Base-by-base conservation (phyloP, 2,329 filamentous ascomycete species). In the Xylariales sp. region DNA sequence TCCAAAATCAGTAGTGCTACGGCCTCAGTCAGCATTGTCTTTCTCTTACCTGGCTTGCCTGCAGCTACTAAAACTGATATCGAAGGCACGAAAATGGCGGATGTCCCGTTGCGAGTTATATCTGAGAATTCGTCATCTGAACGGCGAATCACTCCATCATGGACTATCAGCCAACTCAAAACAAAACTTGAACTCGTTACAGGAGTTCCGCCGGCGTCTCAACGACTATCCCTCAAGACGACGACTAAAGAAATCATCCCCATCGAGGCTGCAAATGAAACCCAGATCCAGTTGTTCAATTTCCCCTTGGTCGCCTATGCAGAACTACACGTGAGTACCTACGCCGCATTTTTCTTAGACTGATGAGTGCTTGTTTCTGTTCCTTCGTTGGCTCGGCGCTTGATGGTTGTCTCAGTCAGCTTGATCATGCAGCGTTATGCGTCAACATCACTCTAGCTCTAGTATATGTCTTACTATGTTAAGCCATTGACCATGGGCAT, bases 141-240 rank as follows among this genome's bases (percentile, higher is more conserved):
- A 68, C 86, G 91, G 47, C 87, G 93, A 52, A 82, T 97, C 61
- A 91, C 88, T 19, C 91, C 91, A 11, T 84, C 90, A 52, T 98
- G 93, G 93, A 84, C 84, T 47, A 84, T 98, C 58, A 73, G 76
- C 42, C 82, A 88, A 55, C 76, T 97, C 55, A 95, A 91, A 69
- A 68, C 74, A 40, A 94, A 93, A 64, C 81, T 98, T 38, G 91
- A 97, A 65, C 85, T 88, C 47, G 83, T 97, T 65, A 97, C 91
- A 2, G 93, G 93, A 47, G 82, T 97, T 27, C 91, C 93, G 12
- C 86, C 90, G 9, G 76, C 76, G 21, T 81, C 76, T 46, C 93
- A 97, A 63, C 79, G 73, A 47, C 75, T 98, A 47, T 81, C 73
- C 21, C 71, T 96, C 58, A 86, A 83, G 60, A 70, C 81, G 12